Percentiles rank a stretch among this genome's conserved stretches.
phyloP scores from a whole-genome alignment of 1,284 basidiomycete genomes.

The Sphagnurus paluster region DNA sequence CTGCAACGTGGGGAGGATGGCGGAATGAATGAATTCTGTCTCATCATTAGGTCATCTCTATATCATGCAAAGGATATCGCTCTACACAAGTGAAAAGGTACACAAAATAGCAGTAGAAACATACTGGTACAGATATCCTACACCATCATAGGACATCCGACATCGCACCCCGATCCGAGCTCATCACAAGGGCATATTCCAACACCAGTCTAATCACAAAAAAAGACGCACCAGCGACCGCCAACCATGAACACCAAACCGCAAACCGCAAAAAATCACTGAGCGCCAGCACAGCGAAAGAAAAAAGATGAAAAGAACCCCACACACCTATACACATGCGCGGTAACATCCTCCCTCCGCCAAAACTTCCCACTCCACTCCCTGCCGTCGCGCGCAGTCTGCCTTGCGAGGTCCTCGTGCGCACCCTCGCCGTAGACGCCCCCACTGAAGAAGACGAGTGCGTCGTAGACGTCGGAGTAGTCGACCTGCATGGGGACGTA shows the following conservation, averaged over 20 bases:
- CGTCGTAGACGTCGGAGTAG: conserved; percentile 57
- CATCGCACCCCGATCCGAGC: conserved; percentile 17
- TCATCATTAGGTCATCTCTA: no score
- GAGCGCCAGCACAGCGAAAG: background rate
- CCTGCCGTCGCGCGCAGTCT: conserved; percentile 57
- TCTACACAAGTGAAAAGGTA: no score
- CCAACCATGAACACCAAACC: no score
- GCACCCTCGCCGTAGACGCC: conserved; percentile 47
- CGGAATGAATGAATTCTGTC: no score
- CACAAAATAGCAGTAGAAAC: no score
- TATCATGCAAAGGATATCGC: no score
- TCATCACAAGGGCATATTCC: conserved; percentile 23
- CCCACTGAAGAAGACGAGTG: conserved; percentile 62
- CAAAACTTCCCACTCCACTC: conserved; percentile 63
- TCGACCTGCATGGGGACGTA: conserved; percentile 63
- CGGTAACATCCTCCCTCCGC: conserved; percentile 64
- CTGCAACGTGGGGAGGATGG: no score
- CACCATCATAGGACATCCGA: no score
- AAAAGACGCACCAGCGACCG: no score
- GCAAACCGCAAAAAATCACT: no score
- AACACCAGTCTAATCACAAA: conserved; percentile 18
- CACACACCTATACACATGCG: conserved; percentile 61
- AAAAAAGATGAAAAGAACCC: no score
- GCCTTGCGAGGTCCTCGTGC: conserved; percentile 54
- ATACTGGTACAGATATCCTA: no score